These are phyloP conservation scores for Aspergillus kassunensis DNA, from an alignment of 495 filamentous ascomycete species.

Conservation along the genomic window DNA sequence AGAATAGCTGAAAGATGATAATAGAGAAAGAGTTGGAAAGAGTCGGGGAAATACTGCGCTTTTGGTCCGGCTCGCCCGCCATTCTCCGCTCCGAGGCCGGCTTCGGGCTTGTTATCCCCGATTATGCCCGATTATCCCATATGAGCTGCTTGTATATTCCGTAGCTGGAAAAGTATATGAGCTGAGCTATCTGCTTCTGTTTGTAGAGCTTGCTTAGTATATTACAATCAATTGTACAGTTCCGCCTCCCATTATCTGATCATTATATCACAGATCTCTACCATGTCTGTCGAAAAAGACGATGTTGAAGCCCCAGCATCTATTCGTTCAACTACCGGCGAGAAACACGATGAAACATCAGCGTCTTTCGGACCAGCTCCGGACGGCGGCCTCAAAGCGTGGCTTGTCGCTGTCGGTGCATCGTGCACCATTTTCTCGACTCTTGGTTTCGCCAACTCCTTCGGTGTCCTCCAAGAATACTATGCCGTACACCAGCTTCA, in stretches of 20 bases:
- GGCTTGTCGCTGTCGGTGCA: slow-evolving; percentile 28
- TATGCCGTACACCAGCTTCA: slow-evolving; percentile 22
- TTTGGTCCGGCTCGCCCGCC: slow-evolving; percentile 23
- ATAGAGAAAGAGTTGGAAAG: background rate
- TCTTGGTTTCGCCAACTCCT: slow-evolving; percentile 46
- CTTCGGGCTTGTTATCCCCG: background rate
- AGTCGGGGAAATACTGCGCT: slow-evolving; percentile 19
- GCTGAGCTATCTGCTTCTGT: no score
- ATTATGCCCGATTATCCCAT: no score
- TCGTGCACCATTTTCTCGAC: slow-evolving; percentile 26
- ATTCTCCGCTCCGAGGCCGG: slow-evolving; percentile 22
- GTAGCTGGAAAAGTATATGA: no score
- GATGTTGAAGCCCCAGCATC: background rate
- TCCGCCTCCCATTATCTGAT: no score
- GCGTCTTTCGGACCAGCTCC: slow-evolving; percentile 1
- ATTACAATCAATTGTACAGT: no score
- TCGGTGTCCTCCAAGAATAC: slow-evolving; percentile 26
- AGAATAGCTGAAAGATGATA: no score
- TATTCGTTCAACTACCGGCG: background rate
- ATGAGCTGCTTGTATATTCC: no score
- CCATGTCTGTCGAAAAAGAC: no score
- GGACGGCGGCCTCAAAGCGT: slow-evolving; percentile 30
- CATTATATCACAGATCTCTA: no score
- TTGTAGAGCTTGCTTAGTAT: no score
- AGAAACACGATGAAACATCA: background rate